Evolutionary conservation across 1,284 basidiomycete genomes (phyloP), one percentile per base, ranked within the genome.

Genomic region (Entoloma clypeatum): DNA sequence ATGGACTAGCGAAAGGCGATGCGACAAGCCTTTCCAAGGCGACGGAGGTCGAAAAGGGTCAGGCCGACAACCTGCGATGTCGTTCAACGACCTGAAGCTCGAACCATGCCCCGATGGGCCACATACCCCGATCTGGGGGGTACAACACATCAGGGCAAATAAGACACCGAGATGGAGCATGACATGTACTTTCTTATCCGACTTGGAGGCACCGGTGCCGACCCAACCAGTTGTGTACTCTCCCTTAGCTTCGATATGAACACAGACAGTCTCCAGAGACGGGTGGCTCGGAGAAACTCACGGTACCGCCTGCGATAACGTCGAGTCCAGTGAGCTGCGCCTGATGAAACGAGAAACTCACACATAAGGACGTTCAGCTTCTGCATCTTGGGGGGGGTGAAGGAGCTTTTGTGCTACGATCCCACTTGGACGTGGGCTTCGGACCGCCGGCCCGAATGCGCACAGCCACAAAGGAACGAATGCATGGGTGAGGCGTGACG

Each of bases 141-240:
- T 35, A 30, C 49, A 21, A 24, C 41, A 21, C 16, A 37, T 47
- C 34, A 46, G 29, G 41, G 29, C 35, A 6, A 5, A 14, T 19
- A 9, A 11, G 14, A 8, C 19, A 14, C 18, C 3, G n/a, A 7
- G 18, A 11, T 2, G 8, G 32, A 7, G 36, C 11, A 13, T n/a
- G n/a, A 39, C 25, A 44, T 61, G 44, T 43, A 84, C 87, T 74
- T 93, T 95, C 69, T 95, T 95, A 70, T 95, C 92, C 6, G 91
- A 93, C 58, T 86, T 92, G 14, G 91, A 93, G 31, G 87, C 86
- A n/a, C 91, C 89, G 24, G 82, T 78, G 11, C 81, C 83, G 4
- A 90, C 92, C 83, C 89, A 94, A 60, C 92, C 92, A 39, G 92
- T 95, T 44, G 92, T 95, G 65, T 95, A 94, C 69, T 93, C 86